These are phyloP conservation scores for Phytophthora tubulina DNA, from an alignment of 352 stramenopile species.

Conservation along the genomic window DNA sequence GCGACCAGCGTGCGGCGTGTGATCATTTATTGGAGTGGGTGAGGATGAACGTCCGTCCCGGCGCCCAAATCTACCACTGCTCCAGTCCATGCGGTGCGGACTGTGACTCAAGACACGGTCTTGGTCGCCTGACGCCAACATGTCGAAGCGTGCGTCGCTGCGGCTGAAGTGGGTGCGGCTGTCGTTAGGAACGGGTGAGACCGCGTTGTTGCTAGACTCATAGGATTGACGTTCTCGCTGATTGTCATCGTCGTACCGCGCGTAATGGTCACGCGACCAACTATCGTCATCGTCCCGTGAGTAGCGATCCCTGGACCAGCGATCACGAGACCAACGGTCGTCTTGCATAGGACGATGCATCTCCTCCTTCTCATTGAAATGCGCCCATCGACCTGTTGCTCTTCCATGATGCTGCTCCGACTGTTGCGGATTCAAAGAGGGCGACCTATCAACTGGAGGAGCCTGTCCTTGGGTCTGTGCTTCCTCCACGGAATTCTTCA, in stretches of 20 bases:
- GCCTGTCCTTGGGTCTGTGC: slow-evolving; percentile 18
- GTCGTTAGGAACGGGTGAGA: slow-evolving; percentile 20
- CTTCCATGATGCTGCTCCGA: slow-evolving; percentile 30
- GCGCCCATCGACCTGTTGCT: slow-evolving; percentile 38
- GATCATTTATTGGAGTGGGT: neutral
- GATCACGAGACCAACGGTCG: slow-evolving; percentile 14
- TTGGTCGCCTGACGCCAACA: slow-evolving; percentile 12
- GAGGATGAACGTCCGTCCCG: slow-evolving; percentile 13
- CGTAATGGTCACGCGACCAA: slow-evolving; percentile 20
- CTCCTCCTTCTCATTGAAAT: slow-evolving; percentile 32
- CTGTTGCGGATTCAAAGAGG: slow-evolving; percentile 10
- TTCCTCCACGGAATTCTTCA: slow-evolving; percentile 40
- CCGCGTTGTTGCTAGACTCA: neutral
- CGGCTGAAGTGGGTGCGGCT: slow-evolving; percentile 40
- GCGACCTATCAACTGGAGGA: slow-evolving; percentile 13
- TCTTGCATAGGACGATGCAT: slow-evolving; percentile 21
- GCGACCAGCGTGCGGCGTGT: neutral
- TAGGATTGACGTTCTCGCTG: slow-evolving; percentile 1
- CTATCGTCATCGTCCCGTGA: slow-evolving; percentile 16
- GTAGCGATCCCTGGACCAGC: slow-evolving; percentile 7
- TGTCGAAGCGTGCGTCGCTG: slow-evolving; percentile 44
- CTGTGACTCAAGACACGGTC: slow-evolving; percentile 28
- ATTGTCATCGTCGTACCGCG: slow-evolving; percentile 18
- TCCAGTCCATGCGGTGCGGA: slow-evolving; percentile 33
- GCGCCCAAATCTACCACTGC: slow-evolving; percentile 7